Base-by-base conservation (phyloP, 257 asterid species). In the Gentiana macrophylla region DNA sequence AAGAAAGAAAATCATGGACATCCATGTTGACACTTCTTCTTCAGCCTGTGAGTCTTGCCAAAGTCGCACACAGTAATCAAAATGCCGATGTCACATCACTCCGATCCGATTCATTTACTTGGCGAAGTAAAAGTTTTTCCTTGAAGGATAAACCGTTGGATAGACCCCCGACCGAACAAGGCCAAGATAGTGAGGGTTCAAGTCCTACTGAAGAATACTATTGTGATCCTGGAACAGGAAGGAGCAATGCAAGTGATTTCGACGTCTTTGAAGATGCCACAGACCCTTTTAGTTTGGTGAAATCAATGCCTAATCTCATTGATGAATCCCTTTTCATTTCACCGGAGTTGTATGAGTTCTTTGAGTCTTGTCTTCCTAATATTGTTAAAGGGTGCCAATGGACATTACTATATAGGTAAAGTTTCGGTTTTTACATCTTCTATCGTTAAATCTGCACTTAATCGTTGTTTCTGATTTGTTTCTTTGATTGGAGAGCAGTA, bases 361-460 rank as follows among this genome's bases (percentile, higher is more conserved):
- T 87, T 15, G 90, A 83, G 63, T 82, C 95, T 12, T 81, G 88
- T 41, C 96, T 91, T 63, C 98, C 98, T 53, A 91, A 91, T 77
- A 76, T 91, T 45, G 95, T 87, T 41, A 91, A 81, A 71, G 98
- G 95, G 35, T 84, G 96, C 65, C 94, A 83, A 59, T 91, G 96
- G 96, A 75, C 68, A 50, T 72, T 87, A 52, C 52, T 91, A 62
- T 91, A 91, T 72, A 87, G 96, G 98, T 91, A 80, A 71, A 47
- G 49, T 62, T 55, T 49, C 9, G n/a, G 35, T 47, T 49, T 56
- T 45, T 43, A 45, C 8, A 11, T 56, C 41, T 41, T 12, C 57
- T 46, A 4, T 11, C n/a, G 24, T 51, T 57, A 52, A 44, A 65
- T 41, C 49, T 13, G 34, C 36, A 33, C 52, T 61, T 54, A 67